phyloP scores from a whole-genome alignment of 2,329 filamentous ascomycete genomes.

The Colletotrichum filicis region DNA sequence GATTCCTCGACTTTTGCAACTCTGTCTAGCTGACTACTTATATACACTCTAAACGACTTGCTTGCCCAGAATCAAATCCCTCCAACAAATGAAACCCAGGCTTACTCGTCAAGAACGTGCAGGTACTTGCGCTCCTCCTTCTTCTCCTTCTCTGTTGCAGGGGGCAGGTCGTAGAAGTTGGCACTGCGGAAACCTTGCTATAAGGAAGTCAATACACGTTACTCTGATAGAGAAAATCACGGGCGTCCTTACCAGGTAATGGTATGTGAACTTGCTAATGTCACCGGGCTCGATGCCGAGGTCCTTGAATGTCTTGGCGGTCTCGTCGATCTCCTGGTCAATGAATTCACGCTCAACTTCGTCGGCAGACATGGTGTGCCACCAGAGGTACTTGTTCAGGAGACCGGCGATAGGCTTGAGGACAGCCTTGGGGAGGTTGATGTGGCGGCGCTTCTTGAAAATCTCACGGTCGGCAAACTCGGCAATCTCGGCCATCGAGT shows the following conservation, averaged over 20 bases:
- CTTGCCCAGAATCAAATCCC: constrained; percentile 30
- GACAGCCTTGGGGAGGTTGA: constrained; percentile 87
- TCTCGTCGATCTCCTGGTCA: constrained; percentile 89
- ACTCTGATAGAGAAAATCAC: background rate
- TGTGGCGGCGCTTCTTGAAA: constrained; percentile 85
- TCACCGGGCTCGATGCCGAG: constrained; percentile 90
- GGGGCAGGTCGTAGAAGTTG: constrained; percentile 91
- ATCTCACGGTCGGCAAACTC: constrained; percentile 93
- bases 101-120: constrained; percentile 84
- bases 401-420: constrained; percentile 80
- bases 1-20: constrained; percentile 32
- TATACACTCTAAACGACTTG: constrained; percentile 41
- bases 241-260: constrained; percentile 82
- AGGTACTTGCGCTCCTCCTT: constrained; percentile 96
- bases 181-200: constrained; percentile 92
- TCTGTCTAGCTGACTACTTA: constrained; percentile 44
- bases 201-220: constrained; percentile 44
- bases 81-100: constrained; percentile 36
- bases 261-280: constrained; percentile 86
- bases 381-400: constrained; percentile 89
- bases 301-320: constrained; percentile 95
- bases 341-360: constrained; percentile 93
- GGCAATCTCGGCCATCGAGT: constrained; percentile 88
- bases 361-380: constrained; percentile 84
- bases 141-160: constrained; percentile 94